Evolutionary conservation across 768 basidiomycete genomes (phyloP).

Genomic region (Lactarius pseudohatsudake): DNA sequence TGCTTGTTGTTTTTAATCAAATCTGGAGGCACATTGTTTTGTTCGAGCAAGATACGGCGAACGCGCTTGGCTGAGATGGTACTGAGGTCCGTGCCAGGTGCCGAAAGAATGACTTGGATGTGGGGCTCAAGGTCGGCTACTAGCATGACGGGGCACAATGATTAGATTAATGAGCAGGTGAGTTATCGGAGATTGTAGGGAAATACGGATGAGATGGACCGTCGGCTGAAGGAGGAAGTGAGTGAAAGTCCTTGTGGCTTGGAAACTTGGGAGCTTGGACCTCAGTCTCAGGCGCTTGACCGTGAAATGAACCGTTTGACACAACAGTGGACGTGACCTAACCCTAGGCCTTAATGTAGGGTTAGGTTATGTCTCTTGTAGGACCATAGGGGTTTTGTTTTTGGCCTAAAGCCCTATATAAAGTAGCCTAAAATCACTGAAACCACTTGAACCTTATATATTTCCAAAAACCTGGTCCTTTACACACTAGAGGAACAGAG

Average conservation of each 20-base stretch:
- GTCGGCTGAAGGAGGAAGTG: not conserved
- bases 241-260: not conserved
- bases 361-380: conserved; percentile 14
- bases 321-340: not conserved
- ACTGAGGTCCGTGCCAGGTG: conserved; percentile 72
- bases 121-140: conserved; percentile 54
- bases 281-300: not conserved
- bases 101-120: conserved; percentile 69
- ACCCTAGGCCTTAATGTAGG: conserved; percentile 10
- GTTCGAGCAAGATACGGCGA: conserved; percentile 65
- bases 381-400: too few relatives aligned
- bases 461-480: too few relatives aligned
- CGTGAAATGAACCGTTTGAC: conserved; percentile 1
- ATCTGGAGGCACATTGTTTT: conserved; percentile 55
- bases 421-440: too few relatives aligned
- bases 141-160: conserved; percentile 17
- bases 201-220: not conserved
- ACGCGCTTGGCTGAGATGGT: conserved; percentile 90
- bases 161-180: not conserved
- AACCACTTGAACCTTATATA: too few relatives aligned
- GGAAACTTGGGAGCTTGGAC: not conserved
- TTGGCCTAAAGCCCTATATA: too few relatives aligned
- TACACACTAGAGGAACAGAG: too few relatives aligned
- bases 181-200: not conserved
- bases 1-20: conserved; percentile 64